A percentile compares a stretch with the other conserved stretches of the same genome.
Evolutionary conservation across 768 basidiomycete species (phyloP).

Genomic region (Boletus barrowsii): DNA sequence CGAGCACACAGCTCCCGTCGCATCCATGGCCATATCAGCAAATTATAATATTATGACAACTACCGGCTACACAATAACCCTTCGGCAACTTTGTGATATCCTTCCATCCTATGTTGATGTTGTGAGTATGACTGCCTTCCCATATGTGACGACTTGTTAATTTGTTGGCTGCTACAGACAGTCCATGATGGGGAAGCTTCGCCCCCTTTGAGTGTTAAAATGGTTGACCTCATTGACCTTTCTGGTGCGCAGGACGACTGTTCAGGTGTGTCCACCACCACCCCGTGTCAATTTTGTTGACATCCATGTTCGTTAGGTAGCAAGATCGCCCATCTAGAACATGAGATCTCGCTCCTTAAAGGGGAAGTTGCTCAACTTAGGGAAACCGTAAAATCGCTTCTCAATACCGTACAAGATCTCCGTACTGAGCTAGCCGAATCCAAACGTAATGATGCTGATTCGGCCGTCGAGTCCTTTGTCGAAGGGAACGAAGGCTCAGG

Average conservation of each 20-base stretch:
- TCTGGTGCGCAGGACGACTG: neutral
- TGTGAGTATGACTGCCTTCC: neutral
- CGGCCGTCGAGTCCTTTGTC: neutral
- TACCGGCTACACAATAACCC: neutral
- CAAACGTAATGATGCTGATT: neutral
- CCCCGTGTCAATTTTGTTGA: neutral
- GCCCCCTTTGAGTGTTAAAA: neutral
- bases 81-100: neutral
- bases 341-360: neutral
- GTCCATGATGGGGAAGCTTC: neutral
- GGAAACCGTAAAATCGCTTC: neutral
- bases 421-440: neutral
- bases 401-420: neutral
- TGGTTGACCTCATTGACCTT: neutral
- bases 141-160: neutral
- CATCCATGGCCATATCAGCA: neutral
- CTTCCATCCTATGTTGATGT: neutral
- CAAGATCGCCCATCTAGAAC: neutral
- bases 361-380: neutral
- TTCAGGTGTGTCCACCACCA: neutral
- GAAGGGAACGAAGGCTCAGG: neutral
- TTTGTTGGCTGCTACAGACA: neutral
- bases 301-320: neutral
- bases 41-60: neutral
- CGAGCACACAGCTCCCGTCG: neutral